Base-by-base conservation (phyloP, 495 filamentous ascomycete genomes). In the Annulohypoxylon moriforme region DNA sequence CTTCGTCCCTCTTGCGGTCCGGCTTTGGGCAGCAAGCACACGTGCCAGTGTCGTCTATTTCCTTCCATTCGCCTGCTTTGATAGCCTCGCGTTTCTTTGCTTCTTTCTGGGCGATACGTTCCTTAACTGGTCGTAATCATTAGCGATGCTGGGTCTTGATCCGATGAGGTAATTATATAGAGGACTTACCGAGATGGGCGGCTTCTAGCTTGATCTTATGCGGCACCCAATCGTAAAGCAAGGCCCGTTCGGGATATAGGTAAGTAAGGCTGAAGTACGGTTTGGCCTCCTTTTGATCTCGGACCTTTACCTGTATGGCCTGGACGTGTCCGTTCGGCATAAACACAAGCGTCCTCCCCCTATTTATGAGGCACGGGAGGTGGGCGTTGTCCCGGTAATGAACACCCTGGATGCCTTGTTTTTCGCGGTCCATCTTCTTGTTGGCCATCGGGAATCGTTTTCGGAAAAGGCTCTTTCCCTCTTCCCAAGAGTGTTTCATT, bases 161-260 rank as follows among this genome's bases (percentile, higher is more conserved):
- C 5, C 4, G 1, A 34, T 14, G 10, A 34, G 20, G 16, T 4
- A 16, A 29, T 2, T 6, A 10, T 6, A 3, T 34, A 34, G 5
- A 8, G 65, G 8, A 81, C 82, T 77, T 46, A 84, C 82, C 76
- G n/a, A 78, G 20, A n/a, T 73, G 61, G 20, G 65, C 63, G 14
- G 77, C 79, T 46, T 55, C 27, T 7, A 68, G 59, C 36, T 77
- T 73, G 46, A 77, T 62, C 20, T 74, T 76, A 1, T 62, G 16
- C 34, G 74, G 47, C 0, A 85, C 77, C 80, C 81, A 85, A 1
- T 68, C 55, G 38, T 85, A 82, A 9, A 78, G 63, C 29, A 82
- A 62, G 20, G 80, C 64, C 24, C 81, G 81, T 42, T 83, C 80
- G 1, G 83, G 83, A 16, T 78, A 85, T 8, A 78, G 63, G 58